These are phyloP conservation scores for Musa acuminata DNA, from an alignment of 176 grass and related monocot species.

Conservation along the genomic window DNA sequence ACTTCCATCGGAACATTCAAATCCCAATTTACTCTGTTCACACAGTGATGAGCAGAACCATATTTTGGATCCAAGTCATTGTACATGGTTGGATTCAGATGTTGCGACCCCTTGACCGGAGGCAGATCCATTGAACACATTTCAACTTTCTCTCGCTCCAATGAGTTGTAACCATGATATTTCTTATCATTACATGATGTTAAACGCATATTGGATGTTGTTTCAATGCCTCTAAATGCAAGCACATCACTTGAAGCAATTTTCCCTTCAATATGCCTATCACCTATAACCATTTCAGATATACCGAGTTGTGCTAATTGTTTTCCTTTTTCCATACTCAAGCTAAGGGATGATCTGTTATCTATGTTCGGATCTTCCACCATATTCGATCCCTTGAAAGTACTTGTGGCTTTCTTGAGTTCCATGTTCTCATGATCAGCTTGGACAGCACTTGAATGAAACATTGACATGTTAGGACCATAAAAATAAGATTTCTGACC, in stretches of 20 bases:
- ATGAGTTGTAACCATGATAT: background rate
- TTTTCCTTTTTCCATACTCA: background rate
- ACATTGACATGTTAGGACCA: no score
- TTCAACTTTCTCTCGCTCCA: background rate
- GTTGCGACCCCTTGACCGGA: background rate
- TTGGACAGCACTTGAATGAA: background rate
- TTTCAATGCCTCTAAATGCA: background rate
- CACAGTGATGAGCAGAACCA: conserved; percentile 13
- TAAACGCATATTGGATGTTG: background rate
- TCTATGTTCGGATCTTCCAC: background rate
- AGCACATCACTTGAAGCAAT: background rate
- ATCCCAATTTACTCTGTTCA: conserved; percentile 28
- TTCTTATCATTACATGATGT: background rate
- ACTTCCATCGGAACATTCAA: conserved; percentile 29
- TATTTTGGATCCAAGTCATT: background rate
- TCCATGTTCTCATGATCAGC: background rate
- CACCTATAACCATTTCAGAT: background rate
- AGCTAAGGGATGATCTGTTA: background rate
- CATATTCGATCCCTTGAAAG: background rate
- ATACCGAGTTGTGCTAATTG: background rate
- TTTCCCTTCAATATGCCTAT: background rate
- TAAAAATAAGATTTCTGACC: background rate
- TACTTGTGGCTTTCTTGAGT: background rate
- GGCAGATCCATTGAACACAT: background rate
- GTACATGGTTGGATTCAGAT: background rate